A percentile compares a stretch with the other conserved stretches of the same genome.
phyloP scores from a whole-genome alignment of 2,329 filamentous ascomycete species.

The Aspergillus intermedius region DNA sequence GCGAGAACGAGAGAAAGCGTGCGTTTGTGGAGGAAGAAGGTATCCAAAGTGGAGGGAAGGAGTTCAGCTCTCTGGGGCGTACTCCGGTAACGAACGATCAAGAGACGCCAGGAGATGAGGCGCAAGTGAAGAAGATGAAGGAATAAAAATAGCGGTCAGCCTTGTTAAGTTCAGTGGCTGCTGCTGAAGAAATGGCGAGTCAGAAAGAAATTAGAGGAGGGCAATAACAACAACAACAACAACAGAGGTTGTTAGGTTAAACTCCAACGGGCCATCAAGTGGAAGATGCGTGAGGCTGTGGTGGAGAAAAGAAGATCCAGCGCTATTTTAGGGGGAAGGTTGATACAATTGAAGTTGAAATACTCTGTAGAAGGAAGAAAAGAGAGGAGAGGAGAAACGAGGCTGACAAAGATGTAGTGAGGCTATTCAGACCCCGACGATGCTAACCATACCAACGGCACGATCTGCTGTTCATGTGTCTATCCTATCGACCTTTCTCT shows the following conservation, averaged over 20 bases:
- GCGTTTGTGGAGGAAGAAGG: background rate
- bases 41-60: slow-evolving; percentile 2
- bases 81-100: background rate
- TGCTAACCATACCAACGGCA: no score
- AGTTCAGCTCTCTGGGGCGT: slow-evolving; percentile 28
- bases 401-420: no score
- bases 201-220: background rate
- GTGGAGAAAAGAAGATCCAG: slow-evolving; percentile 1
- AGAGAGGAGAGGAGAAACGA: background rate
- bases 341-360: background rate
- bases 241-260: background rate
- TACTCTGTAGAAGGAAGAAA: background rate
- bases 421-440: no score
- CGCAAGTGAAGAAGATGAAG: slow-evolving; percentile 5
- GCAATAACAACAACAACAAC: background rate
- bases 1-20: slow-evolving; percentile 10
- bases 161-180: slow-evolving; percentile 7
- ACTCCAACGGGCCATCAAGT: slow-evolving; percentile 3
- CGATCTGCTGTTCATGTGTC: no score
- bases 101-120: slow-evolving; percentile 10
- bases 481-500: no score
- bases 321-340: background rate
- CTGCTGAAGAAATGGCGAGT: background rate
- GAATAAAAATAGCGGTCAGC: slow-evolving; percentile 24
- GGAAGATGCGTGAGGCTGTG: slow-evolving; percentile 2